Conservation (phyloP, 306 rosid genomes). For the Castanea mollissima region DNA sequence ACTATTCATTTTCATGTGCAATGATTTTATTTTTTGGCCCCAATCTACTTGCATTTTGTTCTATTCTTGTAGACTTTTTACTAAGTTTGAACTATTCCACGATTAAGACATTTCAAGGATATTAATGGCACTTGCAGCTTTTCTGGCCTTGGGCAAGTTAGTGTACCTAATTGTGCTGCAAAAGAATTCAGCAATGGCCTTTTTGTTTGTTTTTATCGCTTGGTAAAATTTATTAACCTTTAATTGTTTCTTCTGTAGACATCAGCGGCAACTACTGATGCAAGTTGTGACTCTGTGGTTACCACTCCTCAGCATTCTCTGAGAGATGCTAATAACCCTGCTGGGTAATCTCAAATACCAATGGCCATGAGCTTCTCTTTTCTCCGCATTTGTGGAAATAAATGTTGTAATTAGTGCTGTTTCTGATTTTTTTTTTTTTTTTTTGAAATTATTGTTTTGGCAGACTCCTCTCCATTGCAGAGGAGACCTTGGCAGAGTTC, state of each 20-base stretch:
- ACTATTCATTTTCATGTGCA: not conserved
- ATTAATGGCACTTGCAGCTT: not conserved
- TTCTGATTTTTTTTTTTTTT: constrained; percentile 1
- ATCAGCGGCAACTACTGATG: constrained; percentile 82
- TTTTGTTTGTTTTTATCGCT: not conserved
- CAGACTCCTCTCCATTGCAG: constrained; percentile 98
- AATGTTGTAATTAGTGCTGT: not conserved
- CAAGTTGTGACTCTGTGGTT: constrained; percentile 87
- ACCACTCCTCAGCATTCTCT: constrained; percentile 77
- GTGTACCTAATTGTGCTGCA: not conserved
- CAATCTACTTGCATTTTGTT: not conserved
- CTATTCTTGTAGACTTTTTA: not conserved
- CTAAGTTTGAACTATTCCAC: not conserved
- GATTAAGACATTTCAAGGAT: not conserved
- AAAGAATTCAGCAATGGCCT: not conserved
- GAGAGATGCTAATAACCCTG: constrained; percentile 94
- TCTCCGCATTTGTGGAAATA: not conserved
- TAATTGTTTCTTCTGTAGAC: constrained; percentile 41
- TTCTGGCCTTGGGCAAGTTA: not conserved
- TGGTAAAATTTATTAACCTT: constrained; percentile 12
- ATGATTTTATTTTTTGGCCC: not conserved
- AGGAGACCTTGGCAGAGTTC: constrained; percentile 99
- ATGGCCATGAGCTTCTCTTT: constrained; percentile 9
- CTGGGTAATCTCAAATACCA: constrained; percentile 64
- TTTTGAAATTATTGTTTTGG: constrained; percentile 12